Conservation (phyloP, 768 basidiomycete genomes). For the Agaricus sinodeliciosus region DNA sequence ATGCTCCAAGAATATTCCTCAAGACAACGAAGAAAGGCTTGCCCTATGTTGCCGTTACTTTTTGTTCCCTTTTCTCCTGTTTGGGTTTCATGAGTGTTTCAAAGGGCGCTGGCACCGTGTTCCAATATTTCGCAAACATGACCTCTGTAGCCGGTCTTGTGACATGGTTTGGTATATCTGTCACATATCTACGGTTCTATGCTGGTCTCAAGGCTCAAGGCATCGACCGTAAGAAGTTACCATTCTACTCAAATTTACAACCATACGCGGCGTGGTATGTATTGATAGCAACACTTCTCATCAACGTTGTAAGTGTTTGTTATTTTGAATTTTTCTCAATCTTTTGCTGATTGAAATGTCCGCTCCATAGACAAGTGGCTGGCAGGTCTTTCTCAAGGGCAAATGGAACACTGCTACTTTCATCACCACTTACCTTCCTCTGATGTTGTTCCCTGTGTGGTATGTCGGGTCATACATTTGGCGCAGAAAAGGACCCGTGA, state of each 20-base stretch:
- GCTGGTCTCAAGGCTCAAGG: conserved; percentile 79
- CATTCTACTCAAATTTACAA: conserved; percentile 61
- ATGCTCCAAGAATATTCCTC: conserved; percentile 78
- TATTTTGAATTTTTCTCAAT: background rate
- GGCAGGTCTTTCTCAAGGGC: conserved; percentile 34
- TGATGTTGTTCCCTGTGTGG: conserved; percentile 67
- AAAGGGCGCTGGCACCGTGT: conserved; percentile 63
- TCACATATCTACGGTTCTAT: conserved; percentile 82
- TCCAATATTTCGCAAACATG: conserved; percentile 77
- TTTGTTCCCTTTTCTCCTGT: conserved; percentile 57
- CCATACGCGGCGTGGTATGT: conserved; percentile 70
- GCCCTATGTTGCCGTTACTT: conserved; percentile 66
- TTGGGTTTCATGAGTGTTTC: conserved; percentile 82
- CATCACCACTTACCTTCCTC: conserved; percentile 77
- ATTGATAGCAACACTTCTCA: conserved; percentile 32
- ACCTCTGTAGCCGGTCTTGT: conserved; percentile 62
- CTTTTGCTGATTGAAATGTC: no score
- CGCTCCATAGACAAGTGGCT: conserved; percentile 34
- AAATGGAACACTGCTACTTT: conserved; percentile 55
- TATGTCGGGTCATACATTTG: conserved; percentile 55
- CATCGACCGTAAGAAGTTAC: conserved; percentile 61
- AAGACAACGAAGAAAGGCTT: conserved; percentile 66
- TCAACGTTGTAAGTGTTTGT: conserved; percentile 51
- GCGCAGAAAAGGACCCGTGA: conserved; percentile 39
- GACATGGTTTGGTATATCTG: conserved; percentile 74